A percentile compares a stretch with the other conserved stretches of the same genome.
These are phyloP conservation scores for Wallacemonas collosoma DNA, from an alignment of 208 protist species.

Conservation along the genomic window DNA sequence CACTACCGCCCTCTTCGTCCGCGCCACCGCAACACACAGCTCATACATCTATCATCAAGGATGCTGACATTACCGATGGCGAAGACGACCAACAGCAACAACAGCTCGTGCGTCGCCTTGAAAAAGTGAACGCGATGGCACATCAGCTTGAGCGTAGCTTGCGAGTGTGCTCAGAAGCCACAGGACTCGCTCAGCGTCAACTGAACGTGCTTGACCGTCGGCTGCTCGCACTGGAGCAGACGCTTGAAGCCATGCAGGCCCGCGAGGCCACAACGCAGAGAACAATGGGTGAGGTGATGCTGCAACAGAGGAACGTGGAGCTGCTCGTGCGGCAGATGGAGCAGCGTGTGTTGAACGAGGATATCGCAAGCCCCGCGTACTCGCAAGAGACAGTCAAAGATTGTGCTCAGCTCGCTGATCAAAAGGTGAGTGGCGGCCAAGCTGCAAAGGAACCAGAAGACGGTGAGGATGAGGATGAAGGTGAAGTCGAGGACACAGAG, in stretches of 20 bases:
- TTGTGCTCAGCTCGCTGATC: not conserved
- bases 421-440: not conserved
- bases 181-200: slow-evolving; percentile 46
- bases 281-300: slow-evolving; percentile 47
- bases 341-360: slow-evolving; percentile 29
- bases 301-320: slow-evolving; percentile 64
- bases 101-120: slow-evolving; percentile 14
- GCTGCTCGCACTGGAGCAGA: slow-evolving; percentile 44
- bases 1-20: too few relatives aligned
- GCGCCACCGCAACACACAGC: too few relatives aligned
- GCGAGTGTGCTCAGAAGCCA: slow-evolving; percentile 24
- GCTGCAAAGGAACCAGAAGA: not conserved
- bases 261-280: slow-evolving; percentile 42
- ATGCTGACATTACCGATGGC: too few relatives aligned
- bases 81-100: slow-evolving; percentile 1
- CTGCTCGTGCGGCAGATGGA: slow-evolving; percentile 72
- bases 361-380: not conserved
- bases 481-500: not conserved
- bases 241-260: slow-evolving; percentile 31
- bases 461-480: slow-evolving; percentile 19
- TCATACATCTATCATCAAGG: too few relatives aligned
- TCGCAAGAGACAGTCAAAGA: not conserved
- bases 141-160: slow-evolving; percentile 21
- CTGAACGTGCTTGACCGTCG: slow-evolving; percentile 51
- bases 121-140: slow-evolving; percentile 8